phyloP scores from a whole-genome alignment of 305 asterid species.

The Fraxinus dipetala region DNA sequence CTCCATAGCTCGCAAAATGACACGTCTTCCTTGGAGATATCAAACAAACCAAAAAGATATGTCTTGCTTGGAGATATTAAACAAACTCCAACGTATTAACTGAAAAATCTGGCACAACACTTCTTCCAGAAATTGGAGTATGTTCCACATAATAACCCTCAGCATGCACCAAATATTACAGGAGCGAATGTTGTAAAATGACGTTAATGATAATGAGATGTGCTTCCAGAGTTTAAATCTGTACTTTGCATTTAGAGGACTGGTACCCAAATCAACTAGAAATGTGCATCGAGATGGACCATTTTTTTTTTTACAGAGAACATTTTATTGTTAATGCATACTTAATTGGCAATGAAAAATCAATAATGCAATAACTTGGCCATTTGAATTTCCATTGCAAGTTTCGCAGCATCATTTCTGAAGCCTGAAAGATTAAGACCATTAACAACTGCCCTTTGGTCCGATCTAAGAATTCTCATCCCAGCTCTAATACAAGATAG shows the following conservation, averaged over 20 bases:
- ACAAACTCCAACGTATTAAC: neutral
- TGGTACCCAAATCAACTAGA: neutral
- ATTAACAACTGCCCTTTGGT: constrained; percentile 47
- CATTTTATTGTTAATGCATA: neutral
- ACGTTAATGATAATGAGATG: neutral
- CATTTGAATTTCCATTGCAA: constrained; percentile 38
- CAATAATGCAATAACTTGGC: constrained; percentile 43
- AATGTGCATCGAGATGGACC: neutral
- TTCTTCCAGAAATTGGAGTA: neutral
- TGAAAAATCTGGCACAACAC: neutral
- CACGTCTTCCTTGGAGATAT: neutral
- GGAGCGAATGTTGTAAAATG: neutral
- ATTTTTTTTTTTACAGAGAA: neutral
- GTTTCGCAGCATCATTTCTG: constrained; percentile 35
- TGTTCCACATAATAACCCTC: neutral
- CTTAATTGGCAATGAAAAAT: constrained; percentile 9
- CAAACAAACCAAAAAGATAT: neutral
- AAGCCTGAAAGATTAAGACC: constrained; percentile 50
- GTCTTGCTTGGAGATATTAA: neutral
- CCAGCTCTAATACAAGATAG: constrained; percentile 61
- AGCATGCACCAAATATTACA: neutral
- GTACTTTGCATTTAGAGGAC: neutral
- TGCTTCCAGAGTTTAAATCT: neutral
- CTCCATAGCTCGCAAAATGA: neutral
- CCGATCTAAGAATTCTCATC: constrained; percentile 49